phyloP scores from a whole-genome alignment of 2,329 filamentous ascomycete species.

The Fusarium sp. region DNA sequence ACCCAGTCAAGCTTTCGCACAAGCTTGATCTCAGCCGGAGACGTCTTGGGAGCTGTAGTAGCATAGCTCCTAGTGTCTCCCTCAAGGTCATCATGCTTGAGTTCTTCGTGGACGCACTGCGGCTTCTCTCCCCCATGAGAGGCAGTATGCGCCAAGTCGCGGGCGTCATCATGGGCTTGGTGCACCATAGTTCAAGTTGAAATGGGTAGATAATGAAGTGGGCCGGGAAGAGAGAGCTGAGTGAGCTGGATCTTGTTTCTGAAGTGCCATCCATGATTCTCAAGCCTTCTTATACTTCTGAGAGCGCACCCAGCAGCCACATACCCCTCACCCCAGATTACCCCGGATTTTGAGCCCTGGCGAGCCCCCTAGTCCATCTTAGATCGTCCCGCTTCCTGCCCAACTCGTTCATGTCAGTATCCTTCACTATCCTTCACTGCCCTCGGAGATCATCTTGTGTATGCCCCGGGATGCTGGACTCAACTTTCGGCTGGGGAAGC shows the following conservation, averaged over 20 bases:
- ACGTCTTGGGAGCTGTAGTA: constrained; percentile 10
- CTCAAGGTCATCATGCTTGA: background rate
- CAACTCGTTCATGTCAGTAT: background rate
- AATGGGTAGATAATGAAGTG: background rate
- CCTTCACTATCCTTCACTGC: background rate
- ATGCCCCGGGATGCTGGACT: background rate
- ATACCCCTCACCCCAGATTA: background rate
- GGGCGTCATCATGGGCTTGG: background rate
- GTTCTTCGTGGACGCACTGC: background rate
- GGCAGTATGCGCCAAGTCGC: background rate
- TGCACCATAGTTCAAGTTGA: background rate
- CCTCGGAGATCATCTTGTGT: background rate
- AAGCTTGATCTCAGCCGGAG: constrained; percentile 25
- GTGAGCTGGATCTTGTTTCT: background rate
- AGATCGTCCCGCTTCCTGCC: background rate
- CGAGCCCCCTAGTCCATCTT: background rate
- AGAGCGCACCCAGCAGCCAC: background rate
- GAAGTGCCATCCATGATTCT: background rate
- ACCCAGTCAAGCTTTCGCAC: constrained; percentile 26
- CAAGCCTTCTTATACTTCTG: background rate
- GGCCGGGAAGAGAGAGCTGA: background rate
- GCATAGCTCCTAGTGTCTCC: background rate
- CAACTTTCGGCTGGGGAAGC: background rate
- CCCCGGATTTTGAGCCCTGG: background rate
- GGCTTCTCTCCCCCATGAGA: background rate